A percentile compares a stretch with the other conserved stretches of the same genome.
Evolutionary conservation across 140 eudicot species (phyloP).

Genomic region (Cichorium intybus): DNA sequence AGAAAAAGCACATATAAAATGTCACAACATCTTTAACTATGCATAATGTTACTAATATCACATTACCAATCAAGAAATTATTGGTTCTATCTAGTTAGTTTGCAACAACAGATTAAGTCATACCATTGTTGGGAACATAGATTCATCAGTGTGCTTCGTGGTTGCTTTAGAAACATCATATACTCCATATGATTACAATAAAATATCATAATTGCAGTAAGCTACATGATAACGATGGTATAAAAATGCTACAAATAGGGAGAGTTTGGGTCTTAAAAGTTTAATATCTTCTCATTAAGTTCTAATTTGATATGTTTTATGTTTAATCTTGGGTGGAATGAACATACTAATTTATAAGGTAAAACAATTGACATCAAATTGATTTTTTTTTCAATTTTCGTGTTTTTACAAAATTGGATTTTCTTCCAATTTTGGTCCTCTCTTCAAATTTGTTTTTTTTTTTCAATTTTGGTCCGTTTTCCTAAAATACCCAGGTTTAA

Average conservation of each 20-base stretch:
- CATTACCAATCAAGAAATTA: not conserved
- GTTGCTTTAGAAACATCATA: constrained; percentile 69
- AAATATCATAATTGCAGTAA: not conserved
- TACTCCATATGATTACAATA: constrained; percentile 60
- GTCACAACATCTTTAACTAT: constrained; percentile 12
- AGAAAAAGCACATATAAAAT: constrained; percentile 22
- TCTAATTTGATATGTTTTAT: not conserved
- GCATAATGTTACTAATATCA: not conserved
- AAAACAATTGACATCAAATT: constrained; percentile 5
- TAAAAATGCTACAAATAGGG: not conserved
- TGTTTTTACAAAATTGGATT: too few relatives aligned
- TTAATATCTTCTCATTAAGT: not conserved
- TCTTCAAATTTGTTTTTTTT: too few relatives aligned
- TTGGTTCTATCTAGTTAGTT: constrained; percentile 9
- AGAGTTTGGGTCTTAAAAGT: not conserved
- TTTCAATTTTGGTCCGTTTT: too few relatives aligned
- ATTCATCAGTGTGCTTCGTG: constrained; percentile 44
- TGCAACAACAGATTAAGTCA: constrained; percentile 25
- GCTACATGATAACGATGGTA: not conserved
- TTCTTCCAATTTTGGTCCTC: too few relatives aligned
- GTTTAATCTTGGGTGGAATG: not conserved
- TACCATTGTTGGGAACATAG: constrained; percentile 64
- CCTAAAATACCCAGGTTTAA: too few relatives aligned
- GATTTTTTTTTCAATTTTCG: too few relatives aligned
- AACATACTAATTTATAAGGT: constrained; percentile 1